These are phyloP conservation scores for Dictyostelium intermedium DNA, from an alignment of 78 protist genomes.

Conservation along the genomic window DNA sequence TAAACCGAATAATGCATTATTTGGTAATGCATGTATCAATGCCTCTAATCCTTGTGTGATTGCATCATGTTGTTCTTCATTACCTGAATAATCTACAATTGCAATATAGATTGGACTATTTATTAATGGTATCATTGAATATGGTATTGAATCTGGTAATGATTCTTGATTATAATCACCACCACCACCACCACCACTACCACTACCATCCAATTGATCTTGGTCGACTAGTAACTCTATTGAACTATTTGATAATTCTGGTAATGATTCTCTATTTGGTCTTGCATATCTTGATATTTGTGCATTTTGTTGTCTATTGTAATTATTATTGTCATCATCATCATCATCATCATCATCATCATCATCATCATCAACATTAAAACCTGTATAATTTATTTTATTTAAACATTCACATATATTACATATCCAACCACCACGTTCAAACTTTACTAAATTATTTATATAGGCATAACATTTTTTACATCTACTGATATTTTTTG, in stretches of 20 bases:
- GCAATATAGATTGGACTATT: conserved; percentile 60
- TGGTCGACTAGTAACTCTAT: not conserved
- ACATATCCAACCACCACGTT: conserved; percentile 3
- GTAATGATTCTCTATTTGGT: not conserved
- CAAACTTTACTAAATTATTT: not conserved
- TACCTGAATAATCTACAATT: conserved; percentile 39
- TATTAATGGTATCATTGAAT: not conserved
- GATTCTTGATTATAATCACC: not conserved
- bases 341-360: not conserved
- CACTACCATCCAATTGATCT: not conserved
- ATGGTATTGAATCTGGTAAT: not conserved
- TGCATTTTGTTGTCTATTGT: not conserved
- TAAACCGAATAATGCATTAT: conserved; percentile 50
- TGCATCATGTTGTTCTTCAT: not conserved
- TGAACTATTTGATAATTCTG: conserved; percentile 11
- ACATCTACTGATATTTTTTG: conserved; percentile 36
- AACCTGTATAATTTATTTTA: not conserved
- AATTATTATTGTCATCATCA: not conserved
- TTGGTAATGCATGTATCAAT: conserved; percentile 47
- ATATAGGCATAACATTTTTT: conserved; percentile 48
- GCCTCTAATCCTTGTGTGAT: conserved; percentile 32
- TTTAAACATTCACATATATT: conserved; percentile 15
- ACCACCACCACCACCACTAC: not conserved
- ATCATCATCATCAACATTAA: not conserved
- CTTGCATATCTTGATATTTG: not conserved